These are phyloP conservation scores for Gossypioides kirkii DNA, from an alignment of 345 rosid genomes.

Conservation along the genomic window DNA sequence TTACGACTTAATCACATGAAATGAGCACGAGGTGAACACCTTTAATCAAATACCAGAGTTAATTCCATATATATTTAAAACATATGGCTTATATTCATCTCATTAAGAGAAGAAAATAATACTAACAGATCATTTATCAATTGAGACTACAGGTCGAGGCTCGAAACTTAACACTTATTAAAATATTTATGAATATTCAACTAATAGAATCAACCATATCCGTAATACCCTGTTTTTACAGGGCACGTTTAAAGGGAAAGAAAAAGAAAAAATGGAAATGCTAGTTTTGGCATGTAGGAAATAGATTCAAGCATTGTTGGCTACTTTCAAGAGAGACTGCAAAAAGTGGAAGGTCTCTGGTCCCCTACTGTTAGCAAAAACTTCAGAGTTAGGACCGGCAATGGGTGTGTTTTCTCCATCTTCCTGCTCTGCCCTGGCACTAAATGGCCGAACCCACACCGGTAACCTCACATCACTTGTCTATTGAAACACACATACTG, in stretches of 20 bases:
- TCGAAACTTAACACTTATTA: too few species aligned
- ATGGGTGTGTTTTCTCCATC: background rate
- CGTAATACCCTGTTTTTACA: background rate
- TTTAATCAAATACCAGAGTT: too few species aligned
- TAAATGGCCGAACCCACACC: background rate
- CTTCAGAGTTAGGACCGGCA: background rate
- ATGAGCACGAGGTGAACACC: too few species aligned
- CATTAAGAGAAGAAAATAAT: too few species aligned
- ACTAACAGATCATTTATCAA: too few species aligned
- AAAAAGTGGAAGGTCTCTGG: background rate
- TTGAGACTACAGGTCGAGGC: too few species aligned
- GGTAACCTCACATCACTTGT: background rate
- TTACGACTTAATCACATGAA: too few species aligned
- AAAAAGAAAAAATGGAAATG: background rate
- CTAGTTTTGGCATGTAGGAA: background rate
- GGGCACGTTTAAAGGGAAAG: background rate
- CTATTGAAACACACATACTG: too few species aligned
- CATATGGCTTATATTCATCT: too few species aligned
- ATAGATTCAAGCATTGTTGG: background rate
- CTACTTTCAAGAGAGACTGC: background rate
- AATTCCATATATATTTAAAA: too few species aligned
- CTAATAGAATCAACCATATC: too few species aligned
- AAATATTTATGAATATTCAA: too few species aligned
- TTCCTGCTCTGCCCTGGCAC: background rate
- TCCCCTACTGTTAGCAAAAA: background rate